Evolutionary conservation across 495 filamentous ascomycete species (phyloP).

Genomic region (Penicillium chermesinum): DNA sequence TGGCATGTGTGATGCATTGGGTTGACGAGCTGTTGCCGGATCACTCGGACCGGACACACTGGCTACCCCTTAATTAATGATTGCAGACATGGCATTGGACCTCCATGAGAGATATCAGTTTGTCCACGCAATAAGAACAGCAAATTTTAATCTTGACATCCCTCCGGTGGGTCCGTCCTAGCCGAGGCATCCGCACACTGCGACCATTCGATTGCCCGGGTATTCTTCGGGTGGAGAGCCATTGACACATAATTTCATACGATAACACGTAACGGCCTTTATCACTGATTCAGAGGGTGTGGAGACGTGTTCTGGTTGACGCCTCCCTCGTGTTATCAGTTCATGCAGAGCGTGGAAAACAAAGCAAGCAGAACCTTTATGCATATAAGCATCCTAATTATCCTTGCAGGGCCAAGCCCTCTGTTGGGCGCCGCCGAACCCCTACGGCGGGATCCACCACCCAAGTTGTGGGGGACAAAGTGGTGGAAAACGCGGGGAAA

Average conservation of each 20-base stretch:
- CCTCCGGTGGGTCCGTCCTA: neutral
- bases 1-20: no score
- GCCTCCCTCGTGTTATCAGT: no score
- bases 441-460: constrained; percentile 2
- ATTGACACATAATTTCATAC: neutral
- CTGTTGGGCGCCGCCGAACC: neutral
- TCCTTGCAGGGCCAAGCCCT: neutral
- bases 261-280: neutral
- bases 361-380: neutral
- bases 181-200: neutral
- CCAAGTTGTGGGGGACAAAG: neutral
- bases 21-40: no score
- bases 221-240: neutral
- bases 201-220: neutral
- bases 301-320: neutral
- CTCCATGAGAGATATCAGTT: no score
- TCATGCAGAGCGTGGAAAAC: no score
- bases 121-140: constrained; percentile 20
- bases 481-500: neutral
- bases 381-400: neutral
- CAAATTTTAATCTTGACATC: constrained; percentile 23
- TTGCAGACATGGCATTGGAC: no score
- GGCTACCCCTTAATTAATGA: no score
- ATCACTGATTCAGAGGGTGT: neutral
- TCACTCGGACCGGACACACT: no score